Percentiles rank a stretch among this genome's conserved stretches.
These are phyloP conservation scores for Ambrosia hybrid DNA, from an alignment of 140 eudicot genomes.

Conservation along the genomic window DNA sequence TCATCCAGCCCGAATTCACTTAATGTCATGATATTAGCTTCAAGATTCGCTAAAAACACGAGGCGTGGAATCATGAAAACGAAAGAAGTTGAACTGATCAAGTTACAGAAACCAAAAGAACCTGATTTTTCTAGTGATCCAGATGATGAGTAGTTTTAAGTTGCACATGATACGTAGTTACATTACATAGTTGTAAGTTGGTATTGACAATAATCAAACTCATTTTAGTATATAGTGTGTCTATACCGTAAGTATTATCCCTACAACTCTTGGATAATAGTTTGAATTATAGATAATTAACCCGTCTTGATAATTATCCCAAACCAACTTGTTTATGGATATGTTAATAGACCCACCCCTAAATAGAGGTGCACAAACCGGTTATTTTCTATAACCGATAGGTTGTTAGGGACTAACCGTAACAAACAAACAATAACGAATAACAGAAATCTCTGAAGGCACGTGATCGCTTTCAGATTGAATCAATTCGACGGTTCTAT, in stretches of 20 bases:
- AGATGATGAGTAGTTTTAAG: constrained; percentile 44
- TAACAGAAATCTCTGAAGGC: too few species aligned
- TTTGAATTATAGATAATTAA: too few species aligned
- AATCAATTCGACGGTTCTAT: too few species aligned
- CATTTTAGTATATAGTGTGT: not conserved
- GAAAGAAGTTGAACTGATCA: constrained; percentile 58
- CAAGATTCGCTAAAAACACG: constrained; percentile 72
- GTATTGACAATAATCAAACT: not conserved
- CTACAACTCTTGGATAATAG: too few species aligned
- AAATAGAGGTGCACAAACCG: too few species aligned
- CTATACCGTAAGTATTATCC: not conserved
- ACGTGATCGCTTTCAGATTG: too few species aligned
- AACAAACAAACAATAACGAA: too few species aligned
- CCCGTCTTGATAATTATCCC: too few species aligned
- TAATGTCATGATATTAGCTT: constrained; percentile 63
- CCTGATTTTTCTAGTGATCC: constrained; percentile 76
- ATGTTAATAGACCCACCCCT: too few species aligned
- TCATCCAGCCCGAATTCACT: constrained; percentile 24
- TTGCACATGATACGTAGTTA: not conserved
- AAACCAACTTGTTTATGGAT: too few species aligned
- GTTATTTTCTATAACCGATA: too few species aligned
- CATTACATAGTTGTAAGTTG: constrained; percentile 12
- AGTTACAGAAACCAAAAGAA: constrained; percentile 80
- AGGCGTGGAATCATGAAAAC: constrained; percentile 59
- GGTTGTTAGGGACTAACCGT: too few species aligned